Evolutionary conservation across 176 grass and related monocot species (phyloP).

Genomic region (Avena atlantica): DNA sequence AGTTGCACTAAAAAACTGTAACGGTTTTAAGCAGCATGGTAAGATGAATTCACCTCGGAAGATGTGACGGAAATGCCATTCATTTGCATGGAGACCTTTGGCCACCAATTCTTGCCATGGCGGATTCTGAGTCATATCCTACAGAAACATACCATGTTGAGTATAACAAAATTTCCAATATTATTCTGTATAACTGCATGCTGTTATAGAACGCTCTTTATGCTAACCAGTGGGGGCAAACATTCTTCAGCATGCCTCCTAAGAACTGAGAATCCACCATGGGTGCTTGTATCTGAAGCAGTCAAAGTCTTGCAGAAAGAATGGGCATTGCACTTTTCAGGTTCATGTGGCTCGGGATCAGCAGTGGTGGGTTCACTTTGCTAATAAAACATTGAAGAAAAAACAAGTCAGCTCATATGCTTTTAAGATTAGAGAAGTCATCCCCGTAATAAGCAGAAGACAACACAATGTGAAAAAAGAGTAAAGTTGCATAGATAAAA

Average conservation of each 20-base stretch:
- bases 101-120: slow-evolving; percentile 83
- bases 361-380: slow-evolving; percentile 48
- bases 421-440: background rate
- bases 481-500: background rate
- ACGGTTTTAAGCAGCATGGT: slow-evolving; percentile 12
- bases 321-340: slow-evolving; percentile 51
- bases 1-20: slow-evolving; percentile 9
- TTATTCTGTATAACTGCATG: background rate
- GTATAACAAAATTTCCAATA: background rate
- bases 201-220: slow-evolving; percentile 18
- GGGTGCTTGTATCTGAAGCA: slow-evolving; percentile 84
- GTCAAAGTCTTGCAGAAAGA: slow-evolving; percentile 92
- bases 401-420: slow-evolving; percentile 26
- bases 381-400: slow-evolving; percentile 39
- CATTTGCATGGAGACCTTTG: slow-evolving; percentile 75
- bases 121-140: slow-evolving; percentile 87
- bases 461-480: background rate
- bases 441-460: slow-evolving; percentile 12
- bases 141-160: slow-evolving; percentile 18
- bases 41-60: slow-evolving; percentile 64
- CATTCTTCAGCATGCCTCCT: slow-evolving; percentile 82
- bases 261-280: slow-evolving; percentile 87
- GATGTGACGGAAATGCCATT: slow-evolving; percentile 97
- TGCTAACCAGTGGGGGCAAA: slow-evolving; percentile 70
- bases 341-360: slow-evolving; percentile 51